Conservation (phyloP, 768 basidiomycete genomes). For the Boletus pseudopeckii region DNA sequence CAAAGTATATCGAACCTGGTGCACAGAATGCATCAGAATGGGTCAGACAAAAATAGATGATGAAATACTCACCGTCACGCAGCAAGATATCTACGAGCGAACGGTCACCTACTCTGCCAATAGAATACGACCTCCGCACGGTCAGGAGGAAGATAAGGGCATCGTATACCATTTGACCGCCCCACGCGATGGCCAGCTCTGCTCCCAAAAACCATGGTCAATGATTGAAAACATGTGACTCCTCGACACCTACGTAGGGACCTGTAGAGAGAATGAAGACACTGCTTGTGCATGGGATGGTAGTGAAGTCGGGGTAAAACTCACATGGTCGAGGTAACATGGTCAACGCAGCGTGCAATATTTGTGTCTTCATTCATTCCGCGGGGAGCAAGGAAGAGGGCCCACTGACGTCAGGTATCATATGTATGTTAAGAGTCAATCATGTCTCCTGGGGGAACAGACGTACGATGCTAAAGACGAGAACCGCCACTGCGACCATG, state of each 20-base stretch:
- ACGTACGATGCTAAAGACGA: constrained; percentile 10
- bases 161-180: constrained; percentile 20
- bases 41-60: background rate
- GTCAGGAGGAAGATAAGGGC: constrained; percentile 21
- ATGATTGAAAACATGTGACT: background rate
- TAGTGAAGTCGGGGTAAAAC: background rate
- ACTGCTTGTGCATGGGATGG: background rate
- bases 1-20: constrained; percentile 19
- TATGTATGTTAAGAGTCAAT: background rate
- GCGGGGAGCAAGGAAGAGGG: background rate
- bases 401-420: constrained; percentile 5
- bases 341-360: background rate
- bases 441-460: too few species aligned
- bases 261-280: background rate
- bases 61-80: constrained; percentile 15
- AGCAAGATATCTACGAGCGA: constrained; percentile 12
- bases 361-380: too few species aligned
- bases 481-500: background rate
- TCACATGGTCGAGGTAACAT: background rate
- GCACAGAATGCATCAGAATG: background rate
- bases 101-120: constrained; percentile 1
- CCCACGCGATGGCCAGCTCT: constrained; percentile 10
- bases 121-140: constrained; percentile 8
- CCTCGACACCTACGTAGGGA: constrained; percentile 9
- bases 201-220: background rate